Base-by-base conservation (phyloP, 768 basidiomycete species). In the Exsudoporus frostii region DNA sequence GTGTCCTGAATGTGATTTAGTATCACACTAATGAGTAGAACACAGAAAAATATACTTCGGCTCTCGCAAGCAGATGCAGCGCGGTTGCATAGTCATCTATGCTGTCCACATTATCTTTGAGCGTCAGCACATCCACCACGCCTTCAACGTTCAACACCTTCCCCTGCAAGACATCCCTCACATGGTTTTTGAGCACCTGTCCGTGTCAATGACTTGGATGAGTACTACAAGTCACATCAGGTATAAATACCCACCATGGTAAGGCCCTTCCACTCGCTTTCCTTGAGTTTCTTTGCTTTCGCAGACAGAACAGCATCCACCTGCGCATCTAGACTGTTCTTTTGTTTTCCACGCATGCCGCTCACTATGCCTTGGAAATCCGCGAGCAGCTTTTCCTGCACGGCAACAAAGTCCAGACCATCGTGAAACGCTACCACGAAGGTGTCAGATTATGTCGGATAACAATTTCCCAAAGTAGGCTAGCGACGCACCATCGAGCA, bases 371-470 rank as follows among this genome's bases (percentile, higher is more conserved):
- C 65, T 57, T 74, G 81, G 67, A 95, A 84, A 39, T 88, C 80
- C 5, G 80, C 73, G 7, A 83, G 56, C 3, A 98, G 71, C 4
- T 76, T 76, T 60, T 88, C 82, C 59, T 96, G 93, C 3, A 96
- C 86, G 51, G 85, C 86, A 59, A 97, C 79, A 55, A 95, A 85
- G 70, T 98, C 92, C 45, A 98, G 79, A 25, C 81, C 83, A 60
- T 93, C 85, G 61, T 98, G 91, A 75, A 94, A 88, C 2, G 79
- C 92, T 94, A 58, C 0, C 36, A 25, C n/a, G 13, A 48, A 53
- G 11, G 27, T 36, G 22, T 60, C 43, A 61, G 50, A 51, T 24
- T 30, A 11, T 30, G 9, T n/a, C 22, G 7, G 25, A 38, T 30
- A 22, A 14, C 25, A 27, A 19, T 7, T 43, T 7, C 19, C 34